phyloP scores from a whole-genome alignment of 495 filamentous ascomycete species.

The Tuber borchii region DNA sequence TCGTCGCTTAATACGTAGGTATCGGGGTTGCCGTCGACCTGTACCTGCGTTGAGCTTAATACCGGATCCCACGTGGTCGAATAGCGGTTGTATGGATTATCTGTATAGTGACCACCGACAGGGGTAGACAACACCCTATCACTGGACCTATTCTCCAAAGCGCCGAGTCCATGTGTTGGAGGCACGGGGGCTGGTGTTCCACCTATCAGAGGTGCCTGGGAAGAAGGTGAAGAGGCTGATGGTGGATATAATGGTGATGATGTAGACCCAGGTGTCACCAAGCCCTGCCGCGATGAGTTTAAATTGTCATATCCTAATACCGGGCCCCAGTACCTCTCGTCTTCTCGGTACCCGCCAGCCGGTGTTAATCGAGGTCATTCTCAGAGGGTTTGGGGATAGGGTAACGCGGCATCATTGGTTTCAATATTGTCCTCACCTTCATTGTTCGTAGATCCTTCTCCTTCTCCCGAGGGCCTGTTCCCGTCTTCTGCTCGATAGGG shows the following conservation, averaged over 20 bases:
- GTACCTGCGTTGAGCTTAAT: conserved; percentile 24
- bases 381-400: not conserved
- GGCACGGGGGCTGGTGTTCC: not conserved
- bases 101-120: conserved; percentile 38
- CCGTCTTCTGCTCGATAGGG: not conserved
- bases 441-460: not conserved
- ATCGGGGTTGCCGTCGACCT: conserved; percentile 21
- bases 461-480: not conserved
- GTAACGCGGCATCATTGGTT: not conserved
- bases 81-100: conserved; percentile 38
- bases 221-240: conserved; percentile 7
- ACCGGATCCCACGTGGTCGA: conserved; percentile 39
- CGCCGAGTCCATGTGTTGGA: conserved; percentile 10
- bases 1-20: conserved; percentile 36
- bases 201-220: not conserved
- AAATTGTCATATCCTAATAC: not conserved
- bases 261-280: not conserved
- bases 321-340: not conserved
- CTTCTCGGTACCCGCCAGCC: not conserved
- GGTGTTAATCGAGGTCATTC: not conserved
- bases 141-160: conserved; percentile 1
- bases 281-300: not conserved
- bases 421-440: not conserved
- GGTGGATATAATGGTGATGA: conserved; percentile 7
- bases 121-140: conserved; percentile 30